These are phyloP conservation scores for Calendula officinalis DNA, from an alignment of 129 eudicot species.

Conservation along the genomic window DNA sequence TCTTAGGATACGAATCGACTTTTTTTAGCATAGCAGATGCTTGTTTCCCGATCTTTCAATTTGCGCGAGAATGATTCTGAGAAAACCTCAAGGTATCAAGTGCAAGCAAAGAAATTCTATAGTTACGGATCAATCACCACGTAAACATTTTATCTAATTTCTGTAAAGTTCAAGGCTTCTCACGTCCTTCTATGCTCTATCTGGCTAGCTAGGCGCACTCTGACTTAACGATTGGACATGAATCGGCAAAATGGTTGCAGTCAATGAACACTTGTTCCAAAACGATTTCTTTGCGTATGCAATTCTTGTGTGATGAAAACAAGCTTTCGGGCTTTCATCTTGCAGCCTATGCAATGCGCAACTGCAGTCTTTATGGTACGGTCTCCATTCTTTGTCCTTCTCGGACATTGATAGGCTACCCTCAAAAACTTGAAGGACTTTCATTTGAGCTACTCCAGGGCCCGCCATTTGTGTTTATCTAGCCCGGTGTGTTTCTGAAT, in stretches of 20 bases:
- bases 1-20: no score
- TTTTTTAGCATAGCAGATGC: no score
- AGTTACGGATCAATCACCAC: no score
- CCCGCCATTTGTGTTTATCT: slow-evolving; percentile 13
- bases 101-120: no score
- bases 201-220: neutral
- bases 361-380: slow-evolving; percentile 12
- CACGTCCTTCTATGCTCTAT: neutral
- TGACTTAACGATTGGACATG: neutral
- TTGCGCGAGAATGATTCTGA: no score
- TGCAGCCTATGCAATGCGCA: slow-evolving; percentile 2
- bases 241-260: slow-evolving; percentile 12
- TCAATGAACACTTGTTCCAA: slow-evolving; percentile 15
- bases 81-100: no score
- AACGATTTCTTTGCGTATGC: slow-evolving; percentile 26
- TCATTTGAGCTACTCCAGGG: neutral
- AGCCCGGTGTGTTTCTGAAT: neutral
- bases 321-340: neutral
- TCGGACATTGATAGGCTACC: slow-evolving; percentile 1
- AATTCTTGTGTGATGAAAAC: slow-evolving; percentile 22
- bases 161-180: neutral
- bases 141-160: neutral
- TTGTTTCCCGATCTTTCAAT: no score
- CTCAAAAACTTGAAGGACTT: neutral
- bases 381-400: slow-evolving; percentile 7